A percentile compares a stretch with the other conserved stretches of the same genome.
These are phyloP conservation scores for Podaxis sp. DNA, from an alignment of 768 basidiomycete species.

Conservation along the genomic window DNA sequence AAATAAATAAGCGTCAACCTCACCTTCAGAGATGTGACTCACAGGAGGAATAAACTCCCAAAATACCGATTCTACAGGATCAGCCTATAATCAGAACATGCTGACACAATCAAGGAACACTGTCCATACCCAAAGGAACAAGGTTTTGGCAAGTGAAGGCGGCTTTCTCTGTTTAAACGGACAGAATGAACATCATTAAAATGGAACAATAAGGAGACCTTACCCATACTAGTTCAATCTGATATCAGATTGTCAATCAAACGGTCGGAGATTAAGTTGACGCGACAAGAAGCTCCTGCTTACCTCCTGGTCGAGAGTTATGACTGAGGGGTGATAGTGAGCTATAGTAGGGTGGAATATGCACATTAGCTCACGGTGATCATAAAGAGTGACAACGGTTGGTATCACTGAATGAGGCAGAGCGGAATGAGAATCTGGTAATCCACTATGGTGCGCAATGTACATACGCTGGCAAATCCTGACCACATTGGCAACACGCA, in stretches of 20 bases:
- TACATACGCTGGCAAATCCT: conserved; percentile 23
- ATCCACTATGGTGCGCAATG: background rate
- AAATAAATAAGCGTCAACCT: background rate
- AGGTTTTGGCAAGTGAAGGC: conserved; percentile 21
- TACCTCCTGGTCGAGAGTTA: conserved; percentile 28
- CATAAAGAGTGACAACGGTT: conserved; percentile 17
- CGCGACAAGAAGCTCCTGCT: background rate
- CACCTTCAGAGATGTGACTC: conserved; percentile 3
- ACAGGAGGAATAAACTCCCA: conserved; percentile 25
- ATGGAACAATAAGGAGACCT: background rate
- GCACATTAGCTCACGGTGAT: background rate
- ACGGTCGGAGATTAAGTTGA: background rate
- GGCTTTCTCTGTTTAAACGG: conserved; percentile 19
- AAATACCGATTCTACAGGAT: conserved; percentile 27
- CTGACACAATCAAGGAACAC: background rate
- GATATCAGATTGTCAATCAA: background rate
- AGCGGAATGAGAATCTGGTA: background rate
- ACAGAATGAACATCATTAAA: background rate
- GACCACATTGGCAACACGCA: conserved; percentile 15
- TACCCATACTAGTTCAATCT: conserved; percentile 30
- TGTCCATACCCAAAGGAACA: conserved; percentile 24
- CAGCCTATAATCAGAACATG: background rate
- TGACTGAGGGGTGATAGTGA: conserved; percentile 17
- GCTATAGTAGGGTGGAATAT: background rate
- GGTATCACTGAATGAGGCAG: conserved; percentile 17